Base-by-base conservation (phyloP, 306 rosid genomes). In the Cicer judaicum region DNA sequence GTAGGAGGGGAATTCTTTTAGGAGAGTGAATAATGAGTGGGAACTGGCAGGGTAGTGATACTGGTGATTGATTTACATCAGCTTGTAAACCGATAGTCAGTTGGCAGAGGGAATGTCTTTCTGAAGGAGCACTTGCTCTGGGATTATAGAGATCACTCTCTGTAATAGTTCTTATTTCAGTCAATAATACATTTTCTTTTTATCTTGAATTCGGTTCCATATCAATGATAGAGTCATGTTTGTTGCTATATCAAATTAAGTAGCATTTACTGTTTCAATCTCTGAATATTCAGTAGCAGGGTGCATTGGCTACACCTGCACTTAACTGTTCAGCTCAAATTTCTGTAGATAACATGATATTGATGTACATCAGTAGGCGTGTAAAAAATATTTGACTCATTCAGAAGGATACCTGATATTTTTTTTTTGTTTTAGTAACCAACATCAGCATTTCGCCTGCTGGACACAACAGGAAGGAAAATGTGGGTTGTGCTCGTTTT, bases 231-330 rank as follows among this genome's bases (percentile, higher is more conserved):
- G 19, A 39, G 53, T 64, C 38, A 41, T 18, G 21, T 55, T 54
- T 56, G 55, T 56, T 71, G n/a, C 21, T 42, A 53, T 42, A 24
- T 72, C 15, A 72, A 72, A 57, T 11, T 72, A 57, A 36, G 53
- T 41, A 72, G 76, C 44, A 21, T 13, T 72, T 65, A n/a, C 34
- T n/a, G 16, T 39, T 53, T 55, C 48, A 24, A 8, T 52, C 19
- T 14, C 46, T 39, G 54, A 66, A 43, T 57, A 10, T 55, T 44
- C 54, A 2, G 68, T 10, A 24, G 11, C 7, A n/a, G 34, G 19
- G 12, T 46, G 64, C 60, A 29, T 21, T 56, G 56, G 57, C 59
- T 61, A 61, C 42, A 18, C 62, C 6, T 62, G 41, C 24, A 50
- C 64, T 49, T 11, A 15, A 16, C 38, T 34, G 43, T 60, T 18